Percentiles rank a stretch among this genome's conserved stretches.
phyloP scores from a whole-genome alignment of 139 green algal genomes.

The Nannochloris sp. region DNA sequence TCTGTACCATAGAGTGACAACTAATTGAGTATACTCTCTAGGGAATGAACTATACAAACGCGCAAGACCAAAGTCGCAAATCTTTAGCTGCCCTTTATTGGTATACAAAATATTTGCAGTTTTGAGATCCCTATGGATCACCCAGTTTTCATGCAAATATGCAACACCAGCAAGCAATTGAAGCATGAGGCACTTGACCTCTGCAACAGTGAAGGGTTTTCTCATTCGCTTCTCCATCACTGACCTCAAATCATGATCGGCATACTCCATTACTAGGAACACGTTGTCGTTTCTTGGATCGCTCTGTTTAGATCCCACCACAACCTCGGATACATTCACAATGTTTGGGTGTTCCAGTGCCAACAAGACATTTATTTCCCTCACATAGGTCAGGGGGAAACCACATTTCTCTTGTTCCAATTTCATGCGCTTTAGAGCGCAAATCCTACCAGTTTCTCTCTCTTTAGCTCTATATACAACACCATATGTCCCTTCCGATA shows the following conservation, averaged over 20 bases:
- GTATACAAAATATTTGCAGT: slow-evolving; percentile 97
- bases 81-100: slow-evolving; percentile 83
- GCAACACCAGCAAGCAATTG: slow-evolving; percentile 79
- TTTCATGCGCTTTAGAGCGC: slow-evolving; percentile 92
- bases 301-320: slow-evolving; percentile 26
- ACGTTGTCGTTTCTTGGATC: slow-evolving; percentile 45
- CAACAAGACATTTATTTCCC: slow-evolving; percentile 97
- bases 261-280: slow-evolving; percentile 99
- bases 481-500: slow-evolving; percentile 84
- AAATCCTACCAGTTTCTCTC: slow-evolving; percentile 61
- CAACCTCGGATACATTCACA: slow-evolving; percentile 91
- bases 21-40: slow-evolving; percentile 57
- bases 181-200: slow-evolving; percentile 38
- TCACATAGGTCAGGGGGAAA: slow-evolving; percentile 89
- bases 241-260: slow-evolving; percentile 90
- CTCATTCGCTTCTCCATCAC: slow-evolving; percentile 60
- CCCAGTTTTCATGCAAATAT: slow-evolving; percentile 89
- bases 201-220: slow-evolving; percentile 48
- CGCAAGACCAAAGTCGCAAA: slow-evolving; percentile 97
- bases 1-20: slow-evolving; percentile 82
- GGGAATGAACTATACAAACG: slow-evolving; percentile 61
- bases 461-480: slow-evolving; percentile 77
- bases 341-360: slow-evolving; percentile 85
- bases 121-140: slow-evolving; percentile 89
- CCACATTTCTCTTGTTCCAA: slow-evolving; percentile 87